Evolutionary conservation across 1,284 basidiomycete species (phyloP).

Genomic region (Waitea zeae): DNA sequence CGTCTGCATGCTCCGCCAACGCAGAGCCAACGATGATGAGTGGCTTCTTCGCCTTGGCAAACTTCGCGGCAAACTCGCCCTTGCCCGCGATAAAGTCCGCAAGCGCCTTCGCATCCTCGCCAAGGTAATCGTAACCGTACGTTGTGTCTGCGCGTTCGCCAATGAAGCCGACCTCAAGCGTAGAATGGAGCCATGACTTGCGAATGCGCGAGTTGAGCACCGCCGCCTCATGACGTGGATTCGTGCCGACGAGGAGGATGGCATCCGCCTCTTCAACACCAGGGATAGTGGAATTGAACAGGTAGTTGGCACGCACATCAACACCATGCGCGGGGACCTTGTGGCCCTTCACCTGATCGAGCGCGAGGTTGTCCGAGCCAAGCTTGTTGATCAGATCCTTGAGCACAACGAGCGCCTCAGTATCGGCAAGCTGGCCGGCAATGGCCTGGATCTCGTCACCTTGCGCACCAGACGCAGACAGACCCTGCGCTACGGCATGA

Average conservation of each 20-base stretch:
- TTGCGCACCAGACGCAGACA: constrained; percentile 66
- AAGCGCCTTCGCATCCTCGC: constrained; percentile 65
- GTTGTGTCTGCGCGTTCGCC: constrained; percentile 87
- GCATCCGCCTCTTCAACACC: constrained; percentile 87
- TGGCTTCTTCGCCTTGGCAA: constrained; percentile 84
- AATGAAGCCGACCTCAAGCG: constrained; percentile 77
- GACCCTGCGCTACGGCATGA: constrained; percentile 62
- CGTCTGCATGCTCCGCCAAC: constrained; percentile 77
- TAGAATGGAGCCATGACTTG: constrained; percentile 82
- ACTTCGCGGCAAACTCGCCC: constrained; percentile 69
- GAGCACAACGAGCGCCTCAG: constrained; percentile 84
- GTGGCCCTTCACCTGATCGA: constrained; percentile 62
- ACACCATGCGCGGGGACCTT: constrained; percentile 61
- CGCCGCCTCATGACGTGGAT: constrained; percentile 94
- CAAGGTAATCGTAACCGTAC: constrained; percentile 89
- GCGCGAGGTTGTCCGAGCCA: constrained; percentile 87
- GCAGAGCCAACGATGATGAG: constrained; percentile 89
- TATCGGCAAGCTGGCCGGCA: constrained; percentile 86
- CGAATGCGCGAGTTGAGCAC: constrained; percentile 95
- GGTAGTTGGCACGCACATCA: constrained; percentile 91
- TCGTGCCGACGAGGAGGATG: constrained; percentile 90
- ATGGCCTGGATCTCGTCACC: constrained; percentile 96
- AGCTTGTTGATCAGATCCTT: constrained; percentile 91
- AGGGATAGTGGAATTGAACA: constrained; percentile 92
- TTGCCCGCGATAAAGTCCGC: constrained; percentile 69